Evolutionary conservation across 345 rosid species (phyloP).

Genomic region (Geranium rotundifolium): DNA sequence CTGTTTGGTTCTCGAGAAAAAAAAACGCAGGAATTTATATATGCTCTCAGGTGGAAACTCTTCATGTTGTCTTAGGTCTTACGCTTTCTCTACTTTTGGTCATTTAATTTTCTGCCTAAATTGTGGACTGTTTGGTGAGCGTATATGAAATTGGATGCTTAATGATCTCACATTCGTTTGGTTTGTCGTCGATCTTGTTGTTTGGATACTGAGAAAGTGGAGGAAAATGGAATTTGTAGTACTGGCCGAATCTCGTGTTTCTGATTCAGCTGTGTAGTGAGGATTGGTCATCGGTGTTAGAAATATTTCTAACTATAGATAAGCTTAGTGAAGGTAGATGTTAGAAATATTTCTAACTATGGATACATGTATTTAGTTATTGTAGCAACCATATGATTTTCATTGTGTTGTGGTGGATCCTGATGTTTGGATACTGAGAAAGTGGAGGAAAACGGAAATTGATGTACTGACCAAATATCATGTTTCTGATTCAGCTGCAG

Average conservation of each 20-base stretch:
- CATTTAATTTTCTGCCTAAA: neutral
- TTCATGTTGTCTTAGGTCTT: neutral
- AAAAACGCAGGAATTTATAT: neutral
- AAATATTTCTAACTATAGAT: neutral
- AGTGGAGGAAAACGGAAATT: too few species aligned
- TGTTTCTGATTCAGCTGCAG: too few species aligned
- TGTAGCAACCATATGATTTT: too few species aligned
- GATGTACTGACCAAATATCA: too few species aligned
- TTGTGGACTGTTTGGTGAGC: neutral
- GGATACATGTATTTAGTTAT: too few species aligned
- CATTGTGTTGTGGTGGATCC: too few species aligned
- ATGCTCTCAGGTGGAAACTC: neutral
- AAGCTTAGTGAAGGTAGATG: too few species aligned
- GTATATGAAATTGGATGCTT: neutral
- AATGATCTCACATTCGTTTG: neutral
- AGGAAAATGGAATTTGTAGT: neutral
- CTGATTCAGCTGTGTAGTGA: too few species aligned
- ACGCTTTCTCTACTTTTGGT: neutral
- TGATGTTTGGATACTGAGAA: too few species aligned
- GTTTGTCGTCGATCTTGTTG: neutral
- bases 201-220: constrained; percentile 1
- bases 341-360: too few species aligned
- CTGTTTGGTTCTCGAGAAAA: neutral
- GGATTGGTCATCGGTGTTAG: neutral
- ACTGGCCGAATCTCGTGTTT: neutral